Base-by-base conservation (phyloP, 768 basidiomycete species). In the Russula sp. region DNA sequence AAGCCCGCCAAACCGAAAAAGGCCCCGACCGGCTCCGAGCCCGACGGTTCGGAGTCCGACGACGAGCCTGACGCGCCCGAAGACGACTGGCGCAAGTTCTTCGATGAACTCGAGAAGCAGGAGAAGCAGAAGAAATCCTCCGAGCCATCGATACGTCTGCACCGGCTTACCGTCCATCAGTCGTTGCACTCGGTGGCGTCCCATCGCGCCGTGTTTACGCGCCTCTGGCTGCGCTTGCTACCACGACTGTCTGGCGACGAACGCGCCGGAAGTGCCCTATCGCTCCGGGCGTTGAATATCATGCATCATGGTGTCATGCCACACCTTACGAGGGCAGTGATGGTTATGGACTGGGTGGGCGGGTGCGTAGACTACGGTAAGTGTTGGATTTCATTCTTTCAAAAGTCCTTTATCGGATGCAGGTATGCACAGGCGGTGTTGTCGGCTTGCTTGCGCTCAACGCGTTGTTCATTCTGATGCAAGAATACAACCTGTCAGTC, bases 311-410 rank as follows among this genome's bases (percentile, higher is more conserved):
- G 87, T 6, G 87, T 95, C 13, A 75, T 96, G 72, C 94, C 94
- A 0, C 86, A 94, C 72, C 72, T 95, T 52, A 92, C 89, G 0
- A 75, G 89, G 44, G 85, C 89, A 0, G 78, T 90, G 53, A 74
- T 91, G 55, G 80, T 89, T n/a, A 93, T 94, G 88, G 93, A 96
- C 72, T 97, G 94, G 91, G 81, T 96, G 44, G 84, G 86, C 32
- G 83, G 84, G 2, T 91, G 89, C 67, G 87, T 94, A 13, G 92
- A 95, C 71, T 78, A 83, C 68, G 93, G 92, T 87, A 59, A 65
- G 83, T 72, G 32, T 51, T 50, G 51, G 13, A 10, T 62, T 11
- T 39, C 20, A 11, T 27, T 27, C 20, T 59, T 51, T 65, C 6
- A 55, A 27, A 27, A 61, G 3, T 14, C 42, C 44, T 3, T 48